phyloP scores from a whole-genome alignment of 1,284 basidiomycete species.

The Rhodotorula sp. region DNA sequence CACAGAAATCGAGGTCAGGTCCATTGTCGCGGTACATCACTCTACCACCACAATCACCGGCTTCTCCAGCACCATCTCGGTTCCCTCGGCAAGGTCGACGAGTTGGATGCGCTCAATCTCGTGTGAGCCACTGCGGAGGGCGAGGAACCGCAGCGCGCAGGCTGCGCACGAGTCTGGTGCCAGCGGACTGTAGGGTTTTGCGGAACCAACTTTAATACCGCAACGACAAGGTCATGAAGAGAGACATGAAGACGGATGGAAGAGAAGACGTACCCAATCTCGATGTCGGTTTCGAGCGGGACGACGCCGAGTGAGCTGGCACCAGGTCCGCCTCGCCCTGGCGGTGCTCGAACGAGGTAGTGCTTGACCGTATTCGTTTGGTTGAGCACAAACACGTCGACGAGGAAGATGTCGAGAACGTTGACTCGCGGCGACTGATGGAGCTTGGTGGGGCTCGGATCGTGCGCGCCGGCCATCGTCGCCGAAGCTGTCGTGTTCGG shows the following conservation, averaged over 20 bases:
- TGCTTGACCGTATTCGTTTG: constrained; percentile 20
- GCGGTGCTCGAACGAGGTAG: constrained; percentile 27
- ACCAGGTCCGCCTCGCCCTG: neutral
- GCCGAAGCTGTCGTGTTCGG: neutral
- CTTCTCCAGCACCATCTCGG: constrained; percentile 21
- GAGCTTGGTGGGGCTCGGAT: neutral
- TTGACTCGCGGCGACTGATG: constrained; percentile 29
- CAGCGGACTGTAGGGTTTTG: constrained; percentile 30
- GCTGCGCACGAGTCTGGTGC: constrained; percentile 31
- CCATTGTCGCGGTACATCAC: no score
- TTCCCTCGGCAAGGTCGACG: constrained; percentile 22
- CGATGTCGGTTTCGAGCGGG: constrained; percentile 37
- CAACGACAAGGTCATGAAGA: no score
- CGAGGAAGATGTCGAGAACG: constrained; percentile 39
- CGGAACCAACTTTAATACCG: no score
- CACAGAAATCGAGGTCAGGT: no score
- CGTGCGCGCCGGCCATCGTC: neutral
- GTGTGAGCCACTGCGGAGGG: constrained; percentile 30
- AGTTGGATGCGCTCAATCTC: constrained; percentile 21
- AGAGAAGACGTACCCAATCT: constrained; percentile 28
- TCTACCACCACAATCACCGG: constrained; percentile 34
- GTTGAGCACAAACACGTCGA: constrained; percentile 38
- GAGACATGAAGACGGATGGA: no score
- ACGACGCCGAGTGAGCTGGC: constrained; percentile 7
- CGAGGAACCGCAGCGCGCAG: constrained; percentile 33